A percentile compares a stretch with the other conserved stretches of the same genome.
These are phyloP conservation scores for Metschnikowia cubensis DNA, from an alignment of 805 yeast genomes.

Conservation along the genomic window DNA sequence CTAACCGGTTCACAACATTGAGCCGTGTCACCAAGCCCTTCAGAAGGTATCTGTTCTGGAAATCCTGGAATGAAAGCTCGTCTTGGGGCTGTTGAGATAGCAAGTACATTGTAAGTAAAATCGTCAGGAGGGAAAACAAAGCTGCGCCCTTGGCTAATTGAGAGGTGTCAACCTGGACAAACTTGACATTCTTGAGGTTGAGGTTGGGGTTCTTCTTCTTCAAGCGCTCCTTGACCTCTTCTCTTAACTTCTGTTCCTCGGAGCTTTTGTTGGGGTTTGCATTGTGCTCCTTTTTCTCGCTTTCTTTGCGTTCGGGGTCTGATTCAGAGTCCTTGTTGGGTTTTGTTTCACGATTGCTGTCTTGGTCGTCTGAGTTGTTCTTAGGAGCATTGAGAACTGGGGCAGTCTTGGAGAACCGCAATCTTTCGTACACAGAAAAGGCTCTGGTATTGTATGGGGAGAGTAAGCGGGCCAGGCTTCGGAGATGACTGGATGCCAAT, in stretches of 20 bases:
- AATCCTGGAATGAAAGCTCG: constrained; percentile 68
- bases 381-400: constrained; percentile 1
- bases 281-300: not conserved
- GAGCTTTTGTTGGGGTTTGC: constrained; percentile 11
- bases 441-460: not conserved
- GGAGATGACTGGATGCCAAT: not conserved
- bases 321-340: not conserved
- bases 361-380: constrained; percentile 8
- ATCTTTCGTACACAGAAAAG: not conserved
- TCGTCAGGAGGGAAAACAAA: constrained; percentile 19
- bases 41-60: constrained; percentile 72
- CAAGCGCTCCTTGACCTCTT: constrained; percentile 30
- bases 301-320: constrained; percentile 2
- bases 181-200: constrained; percentile 29
- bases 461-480: not conserved
- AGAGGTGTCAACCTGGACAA: constrained; percentile 20
- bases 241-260: constrained; percentile 33
- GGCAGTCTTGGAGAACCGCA: not conserved
- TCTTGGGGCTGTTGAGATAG: constrained; percentile 18
- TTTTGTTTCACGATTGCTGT: constrained; percentile 2
- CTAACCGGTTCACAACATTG: constrained; percentile 65
- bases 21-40: constrained; percentile 74
- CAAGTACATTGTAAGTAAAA: constrained; percentile 13
- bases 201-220: constrained; percentile 27
- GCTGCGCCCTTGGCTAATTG: constrained; percentile 11